These are phyloP conservation scores for Calonectria ilicicola DNA, from an alignment of 2,329 filamentous ascomycete genomes.

Conservation along the genomic window DNA sequence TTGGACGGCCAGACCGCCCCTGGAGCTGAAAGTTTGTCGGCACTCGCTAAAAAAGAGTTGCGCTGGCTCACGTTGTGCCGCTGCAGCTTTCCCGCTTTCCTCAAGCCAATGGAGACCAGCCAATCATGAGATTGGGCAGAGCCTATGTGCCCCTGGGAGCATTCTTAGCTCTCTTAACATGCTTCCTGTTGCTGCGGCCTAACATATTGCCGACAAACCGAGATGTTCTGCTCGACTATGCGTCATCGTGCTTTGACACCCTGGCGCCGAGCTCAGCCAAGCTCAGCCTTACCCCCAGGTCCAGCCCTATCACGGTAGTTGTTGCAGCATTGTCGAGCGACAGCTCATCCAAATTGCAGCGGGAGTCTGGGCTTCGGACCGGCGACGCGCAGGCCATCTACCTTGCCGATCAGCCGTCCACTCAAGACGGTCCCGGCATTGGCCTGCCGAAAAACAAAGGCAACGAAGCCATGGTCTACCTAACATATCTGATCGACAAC, in stretches of 20 bases:
- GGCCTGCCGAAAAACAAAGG: constrained; percentile 10
- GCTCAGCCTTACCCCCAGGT: neutral
- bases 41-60: neutral
- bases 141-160: neutral
- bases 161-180: neutral
- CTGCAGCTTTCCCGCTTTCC: neutral
- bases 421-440: neutral
- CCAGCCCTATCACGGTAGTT: neutral
- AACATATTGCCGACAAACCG: neutral
- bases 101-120: neutral
- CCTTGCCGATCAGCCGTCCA: neutral
- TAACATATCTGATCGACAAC: constrained; percentile 13
- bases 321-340: constrained; percentile 14
- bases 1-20: neutral
- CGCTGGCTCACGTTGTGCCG: neutral
- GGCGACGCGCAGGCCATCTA: constrained; percentile 9
- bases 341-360: neutral
- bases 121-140: neutral
- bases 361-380: neutral
- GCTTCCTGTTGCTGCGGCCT: neutral
- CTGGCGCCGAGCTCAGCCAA: neutral
- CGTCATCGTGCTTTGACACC: constrained; percentile 9
- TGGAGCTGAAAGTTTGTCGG: neutral
- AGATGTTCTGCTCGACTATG: constrained; percentile 3
- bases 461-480: constrained; percentile 18